phyloP scores from a whole-genome alignment of 768 basidiomycete genomes.

The Hericium erinaceus region DNA sequence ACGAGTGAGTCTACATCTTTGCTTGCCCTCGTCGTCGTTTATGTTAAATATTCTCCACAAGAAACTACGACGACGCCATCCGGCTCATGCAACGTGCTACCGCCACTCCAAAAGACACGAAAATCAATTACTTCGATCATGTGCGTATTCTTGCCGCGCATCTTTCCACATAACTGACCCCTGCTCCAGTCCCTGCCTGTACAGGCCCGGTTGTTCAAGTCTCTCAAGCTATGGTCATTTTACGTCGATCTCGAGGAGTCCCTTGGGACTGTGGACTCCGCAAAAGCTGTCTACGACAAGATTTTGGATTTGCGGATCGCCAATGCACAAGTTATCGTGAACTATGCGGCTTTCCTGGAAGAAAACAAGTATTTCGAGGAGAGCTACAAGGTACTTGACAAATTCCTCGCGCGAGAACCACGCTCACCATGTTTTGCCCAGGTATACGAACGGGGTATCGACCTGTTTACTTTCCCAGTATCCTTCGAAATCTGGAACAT shows the following conservation, averaged over 20 bases:
- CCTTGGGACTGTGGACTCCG: conserved; percentile 84
- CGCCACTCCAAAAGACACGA: conserved; percentile 80
- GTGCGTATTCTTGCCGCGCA: conserved; percentile 33
- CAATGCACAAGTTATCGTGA: conserved; percentile 95
- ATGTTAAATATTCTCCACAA: conserved; percentile 19
- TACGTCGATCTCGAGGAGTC: conserved; percentile 97
- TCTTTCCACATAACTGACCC: conserved; percentile 9
- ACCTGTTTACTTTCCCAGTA: conserved; percentile 94
- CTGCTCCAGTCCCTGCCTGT: conserved; percentile 59
- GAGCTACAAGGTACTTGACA: conserved; percentile 72
- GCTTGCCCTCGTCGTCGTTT: too few relatives aligned
- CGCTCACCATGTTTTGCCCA: conserved; percentile 18
- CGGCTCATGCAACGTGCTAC: conserved; percentile 96
- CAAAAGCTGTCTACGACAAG: conserved; percentile 92
- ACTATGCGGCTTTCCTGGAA: conserved; percentile 94
- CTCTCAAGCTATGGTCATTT: conserved; percentile 97
- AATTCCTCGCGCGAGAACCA: not conserved
- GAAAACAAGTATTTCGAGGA: conserved; percentile 99
- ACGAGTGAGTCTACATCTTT: conserved; percentile 56
- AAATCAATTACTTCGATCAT: conserved; percentile 92
- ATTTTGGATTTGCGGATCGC: conserved; percentile 95
- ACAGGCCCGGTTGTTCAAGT: conserved; percentile 92
- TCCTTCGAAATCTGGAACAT: conserved; percentile 99
- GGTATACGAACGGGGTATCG: conserved; percentile 96
- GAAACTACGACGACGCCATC: conserved; percentile 94